Evolutionary conservation across 176 grass and related monocot species (phyloP), one percentile per base, ranked within the genome.

Genomic region (Eragrostis curvula): DNA sequence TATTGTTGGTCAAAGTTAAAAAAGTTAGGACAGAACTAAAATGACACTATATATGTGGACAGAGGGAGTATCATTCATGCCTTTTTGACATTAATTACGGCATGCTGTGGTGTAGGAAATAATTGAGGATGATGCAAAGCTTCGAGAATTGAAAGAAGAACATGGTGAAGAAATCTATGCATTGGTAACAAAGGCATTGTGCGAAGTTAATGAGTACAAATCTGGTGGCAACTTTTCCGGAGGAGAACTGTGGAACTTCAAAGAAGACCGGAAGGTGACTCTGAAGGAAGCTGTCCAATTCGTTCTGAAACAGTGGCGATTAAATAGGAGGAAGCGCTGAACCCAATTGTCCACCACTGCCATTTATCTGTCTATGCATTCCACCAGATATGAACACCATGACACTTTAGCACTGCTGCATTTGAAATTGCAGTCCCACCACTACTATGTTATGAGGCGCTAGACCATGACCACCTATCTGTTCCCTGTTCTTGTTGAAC

Each of bases 161-260:
- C 49, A 92, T 9, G 92, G 90, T 27, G 81, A 89, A 88, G 92
- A 91, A 68, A 83, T 85, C 11, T 92, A 87, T 74, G 20, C 67
- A 3, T 66, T 89, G 52, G 92, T 97, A 49, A 86, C 62, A 5
- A 92, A 64, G 48, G 88, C 95, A 14, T 68, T 97, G 12, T 18
- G 68, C 46, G 92, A 97, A 81, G 77, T 92, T 14, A 88, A 89
- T 8, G 92, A 94, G 70, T 90, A 92, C 74, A 92, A 81, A 48
- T 84, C 66, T 14, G 73, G 62, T 25, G 81, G 68, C 39, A 90
- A 81, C 13, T 87, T 80, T 80, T 50, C 82, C 1, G 66, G 91
- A n/a, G 64, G 74, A 42, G 90, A 91, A 63, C 73, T 97, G 14
- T 97, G 88, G 88, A 89, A 86, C 88, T 89, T 81, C 39, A 82